Evolutionary conservation across 169 alveolate species (phyloP), one percentile per base, ranked within the genome.

Genomic region (Hepatocystis sp.): DNA sequence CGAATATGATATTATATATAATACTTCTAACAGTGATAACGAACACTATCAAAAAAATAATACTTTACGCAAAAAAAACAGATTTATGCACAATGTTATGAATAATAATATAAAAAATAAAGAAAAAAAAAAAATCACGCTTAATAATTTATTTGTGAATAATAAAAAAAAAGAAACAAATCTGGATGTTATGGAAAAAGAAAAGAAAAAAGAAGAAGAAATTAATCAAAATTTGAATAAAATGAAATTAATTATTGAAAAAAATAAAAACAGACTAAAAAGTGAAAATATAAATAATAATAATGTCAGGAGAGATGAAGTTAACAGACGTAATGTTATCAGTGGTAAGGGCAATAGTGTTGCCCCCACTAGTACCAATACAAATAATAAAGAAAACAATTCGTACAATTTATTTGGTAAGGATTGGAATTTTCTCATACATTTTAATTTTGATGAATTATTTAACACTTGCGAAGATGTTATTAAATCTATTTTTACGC

Each of bases 371-470:
- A n/a, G n/a, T n/a, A n/a, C n/a, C n/a, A n/a, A n/a, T n/a, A n/a
- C n/a, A n/a, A n/a, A n/a, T n/a, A n/a, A n/a, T n/a, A n/a, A n/a
- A n/a, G n/a, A 36, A 36, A 36, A 36, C 15, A 36, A 36, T 36
- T 5, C 10, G 15, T 36, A 49, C 36, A 51, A 11, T 32, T 42
- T 81, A 52, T 81, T 81, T 81, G 89, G 89, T 17, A 81, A 81
- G 36, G 36, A 61, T 30, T 81, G 89, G 89, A 27, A 47, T 36
- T 81, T 81, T 30, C 40, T 81, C 51, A 47, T 63, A 47, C 60
- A 81, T 34, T 81, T 81, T 65, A 64, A 81, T 44, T 81, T 81
- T 49, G 89, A 81, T 23, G 84, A 81, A 63, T 39, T 81, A 49
- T 81, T 81, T 64, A 64, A 81, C 46, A 49, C 7, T 19, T 81